These are phyloP conservation scores for Cucurbita moschata DNA, from an alignment of 306 rosid species.

Conservation along the genomic window DNA sequence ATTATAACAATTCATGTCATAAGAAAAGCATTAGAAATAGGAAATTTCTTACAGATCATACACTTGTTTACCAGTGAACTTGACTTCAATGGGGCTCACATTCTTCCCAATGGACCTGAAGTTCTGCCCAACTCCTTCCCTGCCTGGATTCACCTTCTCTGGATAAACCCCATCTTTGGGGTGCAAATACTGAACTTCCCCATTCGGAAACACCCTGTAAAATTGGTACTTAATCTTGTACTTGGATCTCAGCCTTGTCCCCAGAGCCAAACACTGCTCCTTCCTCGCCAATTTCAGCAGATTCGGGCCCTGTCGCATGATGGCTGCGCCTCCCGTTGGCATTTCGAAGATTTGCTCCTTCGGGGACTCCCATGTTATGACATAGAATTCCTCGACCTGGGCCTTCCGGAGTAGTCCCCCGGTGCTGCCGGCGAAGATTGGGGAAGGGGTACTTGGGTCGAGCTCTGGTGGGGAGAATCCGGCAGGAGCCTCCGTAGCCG, in stretches of 20 bases:
- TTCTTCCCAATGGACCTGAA: constrained; percentile 93
- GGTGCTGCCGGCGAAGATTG: constrained; percentile 89
- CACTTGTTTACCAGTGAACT: constrained; percentile 87
- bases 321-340: constrained; percentile 99
- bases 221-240: constrained; percentile 96
- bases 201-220: constrained; percentile 95
- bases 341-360: constrained; percentile 95
- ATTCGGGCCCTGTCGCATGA: constrained; percentile 88
- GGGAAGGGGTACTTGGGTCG: constrained; percentile 91
- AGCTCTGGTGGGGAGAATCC: constrained; percentile 86
- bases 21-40: neutral
- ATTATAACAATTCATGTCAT: neutral
- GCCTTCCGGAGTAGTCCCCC: constrained; percentile 86
- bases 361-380: constrained; percentile 83
- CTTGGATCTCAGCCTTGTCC: constrained; percentile 75
- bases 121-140: constrained; percentile 81
- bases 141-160: constrained; percentile 89
- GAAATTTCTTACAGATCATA: constrained; percentile 41
- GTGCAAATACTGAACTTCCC: constrained; percentile 90
- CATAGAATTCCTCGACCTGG: constrained; percentile 90
- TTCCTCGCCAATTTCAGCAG: constrained; percentile 79
- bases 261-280: constrained; percentile 97
- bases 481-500: constrained; percentile 39
- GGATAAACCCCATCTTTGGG: constrained; percentile 98
- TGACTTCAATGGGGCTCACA: constrained; percentile 75